These are phyloP conservation scores for Candida insectalens DNA, from an alignment of 805 yeast species.

Conservation along the genomic window DNA sequence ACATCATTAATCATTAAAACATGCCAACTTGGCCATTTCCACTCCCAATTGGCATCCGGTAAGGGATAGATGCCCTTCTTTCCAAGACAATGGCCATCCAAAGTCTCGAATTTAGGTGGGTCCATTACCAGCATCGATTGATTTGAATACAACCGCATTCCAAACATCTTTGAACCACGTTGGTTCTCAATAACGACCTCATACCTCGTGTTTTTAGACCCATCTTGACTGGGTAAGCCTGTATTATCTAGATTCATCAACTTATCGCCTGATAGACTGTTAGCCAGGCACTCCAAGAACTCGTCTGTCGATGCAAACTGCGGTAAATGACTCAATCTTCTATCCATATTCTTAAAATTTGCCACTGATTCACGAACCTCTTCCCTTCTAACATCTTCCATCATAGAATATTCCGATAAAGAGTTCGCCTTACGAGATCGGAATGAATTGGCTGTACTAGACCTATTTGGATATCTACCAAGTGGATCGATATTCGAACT, in stretches of 20 bases:
- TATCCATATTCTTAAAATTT: conserved; percentile 18
- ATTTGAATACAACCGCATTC: conserved; percentile 38
- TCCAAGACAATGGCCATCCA: conserved; percentile 29
- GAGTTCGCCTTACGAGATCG: too few species aligned
- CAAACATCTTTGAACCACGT: conserved; percentile 42
- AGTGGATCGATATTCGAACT: too few species aligned
- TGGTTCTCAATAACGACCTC: conserved; percentile 46
- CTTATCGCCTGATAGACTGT: conserved; percentile 1
- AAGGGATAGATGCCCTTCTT: conserved; percentile 28
- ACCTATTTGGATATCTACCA: too few species aligned
- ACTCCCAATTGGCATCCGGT: conserved; percentile 41
- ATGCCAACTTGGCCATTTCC: conserved; percentile 51
- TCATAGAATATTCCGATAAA: not conserved
- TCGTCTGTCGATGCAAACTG: conserved; percentile 20
- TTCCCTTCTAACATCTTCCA: conserved; percentile 3
- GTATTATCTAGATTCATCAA: conserved; percentile 2
- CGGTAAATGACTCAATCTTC: conserved; percentile 19
- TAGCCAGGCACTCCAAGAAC: conserved; percentile 16
- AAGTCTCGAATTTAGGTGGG: conserved; percentile 38
- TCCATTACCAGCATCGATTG: conserved; percentile 37
- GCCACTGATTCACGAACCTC: conserved; percentile 11
- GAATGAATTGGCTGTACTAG: too few species aligned
- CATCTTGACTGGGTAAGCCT: conserved; percentile 7
- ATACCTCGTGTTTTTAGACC: conserved; percentile 9
- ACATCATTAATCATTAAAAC: conserved; percentile 44